Conservation (phyloP, 1,284 basidiomycete genomes). For the Sphagnurus paluster region DNA sequence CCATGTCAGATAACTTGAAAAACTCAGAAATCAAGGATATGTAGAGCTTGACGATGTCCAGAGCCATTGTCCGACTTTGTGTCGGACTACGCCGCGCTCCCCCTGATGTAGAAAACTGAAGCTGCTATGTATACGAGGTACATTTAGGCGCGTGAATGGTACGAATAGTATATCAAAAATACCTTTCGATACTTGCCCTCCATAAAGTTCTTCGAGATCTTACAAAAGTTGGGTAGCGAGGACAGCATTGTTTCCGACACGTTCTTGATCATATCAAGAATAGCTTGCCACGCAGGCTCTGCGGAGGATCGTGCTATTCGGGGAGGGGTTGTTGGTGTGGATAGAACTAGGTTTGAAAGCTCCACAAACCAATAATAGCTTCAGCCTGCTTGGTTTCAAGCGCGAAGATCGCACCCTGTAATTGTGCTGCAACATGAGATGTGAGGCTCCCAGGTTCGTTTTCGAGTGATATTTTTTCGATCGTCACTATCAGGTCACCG, state of each 20-base stretch:
- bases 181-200: conserved; percentile 92
- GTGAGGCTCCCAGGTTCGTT: conserved; percentile 40
- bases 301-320: conserved; percentile 57
- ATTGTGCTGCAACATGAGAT: conserved; percentile 48
- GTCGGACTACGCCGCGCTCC: conserved; percentile 74
- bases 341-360: no score
- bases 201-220: conserved; percentile 86
- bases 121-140: conserved; percentile 14
- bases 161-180: no score
- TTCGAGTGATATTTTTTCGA: conserved; percentile 41
- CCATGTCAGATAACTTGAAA: conserved; percentile 84
- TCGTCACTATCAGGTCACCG: conserved; percentile 34
- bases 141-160: background rate
- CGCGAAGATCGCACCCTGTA: conserved; percentile 56
- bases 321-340: no score
- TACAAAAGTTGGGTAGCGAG: conserved; percentile 91
- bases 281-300: conserved; percentile 81
- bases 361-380: conserved; percentile 64
- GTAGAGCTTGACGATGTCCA: conserved; percentile 89
- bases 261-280: conserved; percentile 71
- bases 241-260: conserved; percentile 69
- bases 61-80: conserved; percentile 88
- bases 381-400: conserved; percentile 70
- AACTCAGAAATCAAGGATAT: conserved; percentile 86
- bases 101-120: conserved; percentile 28